These are phyloP conservation scores for Epichloe coenophiala DNA, from an alignment of 2,329 filamentous ascomycete genomes.

Conservation along the genomic window DNA sequence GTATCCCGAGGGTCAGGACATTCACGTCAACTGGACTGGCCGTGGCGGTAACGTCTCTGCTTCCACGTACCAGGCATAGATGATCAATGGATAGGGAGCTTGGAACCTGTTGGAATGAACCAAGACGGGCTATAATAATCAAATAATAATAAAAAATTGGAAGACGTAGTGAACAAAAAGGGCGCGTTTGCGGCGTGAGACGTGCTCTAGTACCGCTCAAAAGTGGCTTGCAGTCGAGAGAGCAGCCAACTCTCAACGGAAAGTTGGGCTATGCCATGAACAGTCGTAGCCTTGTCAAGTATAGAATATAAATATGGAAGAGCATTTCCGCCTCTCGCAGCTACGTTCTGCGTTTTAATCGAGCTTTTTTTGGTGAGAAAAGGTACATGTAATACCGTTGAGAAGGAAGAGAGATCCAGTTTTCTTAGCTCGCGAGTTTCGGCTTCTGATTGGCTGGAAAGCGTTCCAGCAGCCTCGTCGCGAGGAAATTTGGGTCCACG, in stretches of 20 bases:
- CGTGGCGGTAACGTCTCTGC: slow-evolving; percentile 94
- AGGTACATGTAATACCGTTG: background rate
- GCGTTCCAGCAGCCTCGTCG: slow-evolving; percentile 18
- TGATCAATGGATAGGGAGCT: background rate
- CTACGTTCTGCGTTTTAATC: background rate
- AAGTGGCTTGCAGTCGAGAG: background rate
- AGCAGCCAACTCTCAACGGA: background rate
- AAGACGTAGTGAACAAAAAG: background rate
- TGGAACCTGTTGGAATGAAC: background rate
- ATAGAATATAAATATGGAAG: background rate
- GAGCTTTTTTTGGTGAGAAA: background rate
- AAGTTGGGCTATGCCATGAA: background rate
- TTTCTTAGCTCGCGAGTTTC: background rate
- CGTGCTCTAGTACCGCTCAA: background rate
- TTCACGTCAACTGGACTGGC: slow-evolving; percentile 99
- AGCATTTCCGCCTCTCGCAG: background rate
- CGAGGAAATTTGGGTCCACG: slow-evolving; percentile 24
- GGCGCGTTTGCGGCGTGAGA: too few species aligned
- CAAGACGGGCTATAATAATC: background rate
- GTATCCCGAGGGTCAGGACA: slow-evolving; percentile 75
- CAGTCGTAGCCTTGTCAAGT: background rate
- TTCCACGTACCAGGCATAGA: slow-evolving; percentile 92
- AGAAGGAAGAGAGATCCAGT: background rate
- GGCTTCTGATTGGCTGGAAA: slow-evolving; percentile 14
- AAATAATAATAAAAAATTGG: background rate